Evolutionary conservation across 2,329 filamentous ascomycete genomes (phyloP).

Genomic region (Chaetomium sp.): DNA sequence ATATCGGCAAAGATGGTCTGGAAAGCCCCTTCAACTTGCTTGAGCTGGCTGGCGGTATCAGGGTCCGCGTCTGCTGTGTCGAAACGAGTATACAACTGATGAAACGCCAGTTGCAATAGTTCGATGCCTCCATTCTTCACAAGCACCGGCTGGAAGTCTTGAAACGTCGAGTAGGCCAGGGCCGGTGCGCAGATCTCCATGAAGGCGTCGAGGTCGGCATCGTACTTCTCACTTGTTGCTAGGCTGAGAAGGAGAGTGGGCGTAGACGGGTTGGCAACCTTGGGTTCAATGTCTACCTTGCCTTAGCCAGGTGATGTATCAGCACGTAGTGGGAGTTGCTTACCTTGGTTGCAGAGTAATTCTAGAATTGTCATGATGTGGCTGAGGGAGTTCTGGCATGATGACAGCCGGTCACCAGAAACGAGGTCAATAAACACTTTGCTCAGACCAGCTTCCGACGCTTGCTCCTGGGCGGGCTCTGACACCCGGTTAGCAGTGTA

Average conservation of each 20-base stretch:
- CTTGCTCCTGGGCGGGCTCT: slow-evolving; percentile 61
- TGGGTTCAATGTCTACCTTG: slow-evolving; percentile 49
- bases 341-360: slow-evolving; percentile 56
- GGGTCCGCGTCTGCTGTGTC: slow-evolving; percentile 46
- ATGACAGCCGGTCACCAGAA: slow-evolving; percentile 47
- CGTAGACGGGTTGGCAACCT: slow-evolving; percentile 49
- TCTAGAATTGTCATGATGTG: slow-evolving; percentile 61
- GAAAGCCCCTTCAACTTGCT: slow-evolving; percentile 53
- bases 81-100: slow-evolving; percentile 51
- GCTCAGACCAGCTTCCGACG: slow-evolving; percentile 55
- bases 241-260: slow-evolving; percentile 54
- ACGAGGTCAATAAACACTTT: slow-evolving; percentile 53
- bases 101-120: slow-evolving; percentile 52
- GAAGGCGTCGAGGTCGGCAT: slow-evolving; percentile 58
- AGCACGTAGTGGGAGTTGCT: background rate
- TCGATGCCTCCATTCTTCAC: slow-evolving; percentile 45
- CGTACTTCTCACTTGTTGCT: slow-evolving; percentile 46
- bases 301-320: slow-evolving; percentile 19
- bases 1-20: slow-evolving; percentile 54
- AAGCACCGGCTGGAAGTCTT: slow-evolving; percentile 53
- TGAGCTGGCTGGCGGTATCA: slow-evolving; percentile 51
- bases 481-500: background rate
- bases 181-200: slow-evolving; percentile 54
- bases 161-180: slow-evolving; percentile 58
- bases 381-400: slow-evolving; percentile 49